Evolutionary conservation across 2,329 filamentous ascomycete genomes (phyloP).

Genomic region (Epichloe hybrida): DNA sequence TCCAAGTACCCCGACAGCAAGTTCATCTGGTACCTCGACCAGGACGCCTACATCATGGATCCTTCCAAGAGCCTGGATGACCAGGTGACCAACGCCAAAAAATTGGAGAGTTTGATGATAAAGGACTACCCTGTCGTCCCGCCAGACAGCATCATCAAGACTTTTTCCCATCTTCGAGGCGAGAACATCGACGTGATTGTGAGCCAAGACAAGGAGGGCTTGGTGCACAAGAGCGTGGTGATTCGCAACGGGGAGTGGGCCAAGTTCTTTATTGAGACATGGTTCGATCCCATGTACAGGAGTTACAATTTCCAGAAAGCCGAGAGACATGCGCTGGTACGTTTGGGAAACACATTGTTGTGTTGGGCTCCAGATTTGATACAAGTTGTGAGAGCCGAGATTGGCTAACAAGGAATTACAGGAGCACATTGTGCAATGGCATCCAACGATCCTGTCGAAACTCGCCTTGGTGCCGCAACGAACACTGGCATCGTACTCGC

Average conservation of each 20-base stretch:
- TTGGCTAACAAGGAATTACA: slow-evolving; percentile 19
- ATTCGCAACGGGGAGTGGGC: slow-evolving; percentile 79
- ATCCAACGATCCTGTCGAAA: slow-evolving; percentile 85
- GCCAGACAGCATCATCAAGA: slow-evolving; percentile 93
- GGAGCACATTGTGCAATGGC: slow-evolving; percentile 91
- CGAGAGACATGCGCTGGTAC: slow-evolving; percentile 77
- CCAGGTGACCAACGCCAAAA: slow-evolving; percentile 52
- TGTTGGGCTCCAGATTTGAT: background rate
- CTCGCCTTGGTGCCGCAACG: slow-evolving; percentile 82
- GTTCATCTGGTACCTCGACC: slow-evolving; percentile 80
- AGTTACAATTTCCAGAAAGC: slow-evolving; percentile 95
- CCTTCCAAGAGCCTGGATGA: slow-evolving; percentile 54
- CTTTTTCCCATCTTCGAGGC: slow-evolving; percentile 68
- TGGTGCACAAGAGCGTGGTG: slow-evolving; percentile 66
- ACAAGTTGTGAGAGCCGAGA: background rate
- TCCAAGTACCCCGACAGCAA: slow-evolving; percentile 61
- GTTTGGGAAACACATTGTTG: slow-evolving; percentile 14
- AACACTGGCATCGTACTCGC: slow-evolving; percentile 65
- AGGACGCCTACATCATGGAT: slow-evolving; percentile 82
- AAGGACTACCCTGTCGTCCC: slow-evolving; percentile 78
- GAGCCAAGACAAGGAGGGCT: slow-evolving; percentile 69
- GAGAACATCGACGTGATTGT: slow-evolving; percentile 70
- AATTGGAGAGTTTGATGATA: slow-evolving; percentile 68
- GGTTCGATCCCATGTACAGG: slow-evolving; percentile 90
- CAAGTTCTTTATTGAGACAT: slow-evolving; percentile 83